These are phyloP conservation scores for Maudiozyma saulgeensis DNA, from an alignment of 805 yeast genomes.

Conservation along the genomic window DNA sequence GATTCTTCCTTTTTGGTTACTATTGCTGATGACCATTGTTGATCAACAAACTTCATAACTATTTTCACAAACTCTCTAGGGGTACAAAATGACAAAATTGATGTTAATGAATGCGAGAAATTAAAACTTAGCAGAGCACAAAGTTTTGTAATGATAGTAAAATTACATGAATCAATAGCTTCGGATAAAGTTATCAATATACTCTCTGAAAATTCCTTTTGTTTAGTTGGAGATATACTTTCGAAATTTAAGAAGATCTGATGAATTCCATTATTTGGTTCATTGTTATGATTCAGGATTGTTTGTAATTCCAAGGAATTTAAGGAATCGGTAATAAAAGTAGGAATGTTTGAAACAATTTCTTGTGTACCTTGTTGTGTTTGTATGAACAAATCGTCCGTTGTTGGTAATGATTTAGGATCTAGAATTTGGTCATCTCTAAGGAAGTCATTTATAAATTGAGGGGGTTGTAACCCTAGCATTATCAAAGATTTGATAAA, in stretches of 20 bases:
- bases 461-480: slow-evolving; percentile 30
- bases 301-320: slow-evolving; percentile 24
- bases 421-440: slow-evolving; percentile 35
- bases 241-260: slow-evolving; percentile 41
- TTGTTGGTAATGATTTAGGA: slow-evolving; percentile 22
- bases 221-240: slow-evolving; percentile 37
- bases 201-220: slow-evolving; percentile 36
- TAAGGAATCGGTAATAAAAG: slow-evolving; percentile 19
- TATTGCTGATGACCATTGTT: slow-evolving; percentile 24
- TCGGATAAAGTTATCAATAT: slow-evolving; percentile 27
- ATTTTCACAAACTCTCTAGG: slow-evolving; percentile 37
- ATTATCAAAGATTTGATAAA: slow-evolving; percentile 38
- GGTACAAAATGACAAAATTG: slow-evolving; percentile 35
- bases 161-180: slow-evolving; percentile 35
- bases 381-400: slow-evolving; percentile 28
- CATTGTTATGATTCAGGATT: slow-evolving; percentile 35
- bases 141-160: slow-evolving; percentile 39
- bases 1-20: slow-evolving; percentile 8
- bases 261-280: slow-evolving; percentile 44
- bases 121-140: slow-evolving; percentile 42
- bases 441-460: slow-evolving; percentile 27
- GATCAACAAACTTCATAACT: slow-evolving; percentile 44
- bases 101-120: slow-evolving; percentile 32
- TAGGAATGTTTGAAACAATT: slow-evolving; percentile 22
- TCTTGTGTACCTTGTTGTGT: slow-evolving; percentile 29